These are phyloP conservation scores for Phytophthora podocarpi DNA, from an alignment of 352 stramenopile genomes.

Conservation along the genomic window DNA sequence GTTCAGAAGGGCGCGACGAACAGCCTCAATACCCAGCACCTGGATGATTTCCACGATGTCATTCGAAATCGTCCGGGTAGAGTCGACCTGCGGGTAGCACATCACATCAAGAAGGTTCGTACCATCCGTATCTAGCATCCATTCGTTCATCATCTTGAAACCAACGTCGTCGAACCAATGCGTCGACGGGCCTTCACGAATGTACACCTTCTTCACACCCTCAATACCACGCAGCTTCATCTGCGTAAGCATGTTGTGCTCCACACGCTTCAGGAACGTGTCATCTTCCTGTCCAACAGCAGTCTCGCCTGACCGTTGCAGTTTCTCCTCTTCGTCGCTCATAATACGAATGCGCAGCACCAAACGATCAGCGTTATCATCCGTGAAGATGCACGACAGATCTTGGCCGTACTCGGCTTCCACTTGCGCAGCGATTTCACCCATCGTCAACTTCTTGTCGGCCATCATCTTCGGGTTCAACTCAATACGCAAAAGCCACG, in stretches of 20 bases:
- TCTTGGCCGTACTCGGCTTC: conserved; percentile 95
- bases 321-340: conserved; percentile 92
- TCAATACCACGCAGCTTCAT: conserved; percentile 97
- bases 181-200: conserved; percentile 94
- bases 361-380: conserved; percentile 98
- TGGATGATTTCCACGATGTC: conserved; percentile 99
- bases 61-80: conserved; percentile 97
- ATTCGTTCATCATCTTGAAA: conserved; percentile 96
- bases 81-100: conserved; percentile 96
- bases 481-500: conserved; percentile 99
- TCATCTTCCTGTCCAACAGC: conserved; percentile 92
- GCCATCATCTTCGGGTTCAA: conserved; percentile 98
- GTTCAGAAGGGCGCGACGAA: conserved; percentile 90
- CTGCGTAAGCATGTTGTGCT: conserved; percentile 97
- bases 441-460: conserved; percentile 98
- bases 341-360: conserved; percentile 98
- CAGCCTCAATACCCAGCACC: conserved; percentile 93
- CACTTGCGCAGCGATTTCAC: conserved; percentile 96
- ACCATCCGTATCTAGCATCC: conserved; percentile 99
- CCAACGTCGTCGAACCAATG: conserved; percentile 95
- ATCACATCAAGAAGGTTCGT: conserved; percentile 98
- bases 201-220: conserved; percentile 99
- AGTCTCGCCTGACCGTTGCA: conserved; percentile 82
- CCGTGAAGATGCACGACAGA: conserved; percentile 96
- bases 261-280: conserved; percentile 97